Evolutionary conservation across 805 yeast genomes (phyloP).

Genomic region (Deakozyma indianensis): DNA sequence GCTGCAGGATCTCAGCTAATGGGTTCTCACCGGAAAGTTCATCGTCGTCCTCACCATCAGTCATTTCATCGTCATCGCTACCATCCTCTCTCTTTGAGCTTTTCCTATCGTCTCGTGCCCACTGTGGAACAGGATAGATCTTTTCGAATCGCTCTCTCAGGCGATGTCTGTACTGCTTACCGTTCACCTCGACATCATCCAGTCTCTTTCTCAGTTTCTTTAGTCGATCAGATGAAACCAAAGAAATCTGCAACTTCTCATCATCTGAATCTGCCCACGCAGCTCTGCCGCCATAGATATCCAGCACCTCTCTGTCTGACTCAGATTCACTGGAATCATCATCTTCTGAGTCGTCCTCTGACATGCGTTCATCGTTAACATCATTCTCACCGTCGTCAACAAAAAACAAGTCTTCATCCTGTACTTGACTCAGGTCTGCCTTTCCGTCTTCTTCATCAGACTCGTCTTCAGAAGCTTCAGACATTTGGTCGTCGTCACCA

Average conservation of each 20-base stretch:
- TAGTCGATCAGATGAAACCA: slow-evolving; percentile 43
- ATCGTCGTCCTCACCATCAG: background rate
- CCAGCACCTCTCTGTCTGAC: slow-evolving; percentile 4
- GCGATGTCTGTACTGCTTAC: slow-evolving; percentile 43
- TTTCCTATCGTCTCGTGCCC: slow-evolving; percentile 37
- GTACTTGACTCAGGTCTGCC: slow-evolving; percentile 20
- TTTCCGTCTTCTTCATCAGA: slow-evolving; percentile 22
- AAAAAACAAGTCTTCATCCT: slow-evolving; percentile 37
- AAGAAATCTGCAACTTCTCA: slow-evolving; percentile 48
- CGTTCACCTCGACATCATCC: slow-evolving; percentile 37
- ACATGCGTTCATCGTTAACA: slow-evolving; percentile 17
- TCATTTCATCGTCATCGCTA: slow-evolving; percentile 14
- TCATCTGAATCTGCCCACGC: slow-evolving; percentile 93
- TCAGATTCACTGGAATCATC: slow-evolving; percentile 15
- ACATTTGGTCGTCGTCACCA: background rate
- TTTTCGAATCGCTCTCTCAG: slow-evolving; percentile 54
- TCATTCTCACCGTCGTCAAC: slow-evolving; percentile 33
- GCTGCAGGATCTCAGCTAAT: background rate
- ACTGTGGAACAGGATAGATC: slow-evolving; percentile 67
- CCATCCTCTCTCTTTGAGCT: slow-evolving; percentile 15
- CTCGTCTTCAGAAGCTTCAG: slow-evolving; percentile 8
- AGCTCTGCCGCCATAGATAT: slow-evolving; percentile 21
- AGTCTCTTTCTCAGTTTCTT: slow-evolving; percentile 55
- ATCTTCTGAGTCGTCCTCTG: slow-evolving; percentile 17
- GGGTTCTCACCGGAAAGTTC: background rate